A percentile compares a stretch with the other conserved stretches of the same genome.
Conservation (phyloP, 306 rosid species). For the Trichosanthes cucumerina region DNA sequence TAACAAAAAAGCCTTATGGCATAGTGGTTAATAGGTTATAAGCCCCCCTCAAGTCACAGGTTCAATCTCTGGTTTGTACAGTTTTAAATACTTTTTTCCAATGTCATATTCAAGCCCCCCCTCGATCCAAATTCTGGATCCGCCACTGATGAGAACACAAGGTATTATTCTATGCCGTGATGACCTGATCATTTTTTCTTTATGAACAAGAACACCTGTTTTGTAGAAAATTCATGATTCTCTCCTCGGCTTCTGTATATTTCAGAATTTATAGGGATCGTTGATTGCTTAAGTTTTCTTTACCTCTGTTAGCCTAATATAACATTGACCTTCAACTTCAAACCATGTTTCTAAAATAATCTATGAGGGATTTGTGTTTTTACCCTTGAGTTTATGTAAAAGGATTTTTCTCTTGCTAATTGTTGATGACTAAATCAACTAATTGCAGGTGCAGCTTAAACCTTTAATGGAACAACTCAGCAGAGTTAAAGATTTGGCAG, state of each 20-base stretch:
- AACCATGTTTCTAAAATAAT: neutral
- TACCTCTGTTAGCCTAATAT: neutral
- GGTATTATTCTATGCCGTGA: neutral
- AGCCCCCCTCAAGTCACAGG: no score
- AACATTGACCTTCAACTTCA: neutral
- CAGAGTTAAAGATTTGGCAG: slow-evolving; percentile 82
- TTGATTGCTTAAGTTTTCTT: neutral
- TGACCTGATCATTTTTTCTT: neutral
- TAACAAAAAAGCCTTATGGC: no score
- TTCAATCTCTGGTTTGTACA: no score
- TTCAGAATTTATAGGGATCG: neutral
- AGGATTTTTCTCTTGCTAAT: neutral
- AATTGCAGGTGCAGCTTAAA: slow-evolving; percentile 72
- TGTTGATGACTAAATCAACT: slow-evolving; percentile 9
- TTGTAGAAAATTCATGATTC: neutral
- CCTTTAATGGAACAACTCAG: slow-evolving; percentile 79
- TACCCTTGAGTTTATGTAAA: neutral
- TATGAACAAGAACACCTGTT: neutral
- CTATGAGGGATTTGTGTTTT: neutral
- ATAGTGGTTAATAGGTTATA: no score
- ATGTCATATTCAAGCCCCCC: no score
- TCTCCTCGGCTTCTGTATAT: neutral
- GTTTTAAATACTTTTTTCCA: no score
- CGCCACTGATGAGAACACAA: no score
- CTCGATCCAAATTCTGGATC: no score